Evolutionary conservation across 129 eudicot genomes (phyloP).

Genomic region (Tagetes patula): DNA sequence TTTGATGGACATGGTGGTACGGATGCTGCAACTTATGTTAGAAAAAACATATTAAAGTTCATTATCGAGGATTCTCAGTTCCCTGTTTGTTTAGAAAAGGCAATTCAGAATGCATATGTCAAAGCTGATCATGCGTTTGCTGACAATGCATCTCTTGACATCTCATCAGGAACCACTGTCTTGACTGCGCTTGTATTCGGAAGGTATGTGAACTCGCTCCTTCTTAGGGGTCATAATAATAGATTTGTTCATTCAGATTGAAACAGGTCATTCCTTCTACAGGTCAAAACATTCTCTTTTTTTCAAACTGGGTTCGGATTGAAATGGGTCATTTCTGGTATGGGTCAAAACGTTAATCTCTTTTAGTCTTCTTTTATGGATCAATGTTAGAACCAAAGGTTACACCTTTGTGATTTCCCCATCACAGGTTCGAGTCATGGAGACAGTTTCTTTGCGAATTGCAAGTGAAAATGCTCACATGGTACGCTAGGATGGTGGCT

Average conservation of each 20-base stretch:
- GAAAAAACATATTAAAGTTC: conserved; percentile 65
- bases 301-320: background rate
- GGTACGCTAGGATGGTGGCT: conserved; percentile 9
- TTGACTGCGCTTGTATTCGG: conserved; percentile 73
- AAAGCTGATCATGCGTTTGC: conserved; percentile 85
- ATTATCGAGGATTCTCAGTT: conserved; percentile 74
- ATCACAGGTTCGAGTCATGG: conserved; percentile 27
- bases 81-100: conserved; percentile 62
- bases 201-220: conserved; percentile 48
- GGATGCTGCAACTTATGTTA: conserved; percentile 74
- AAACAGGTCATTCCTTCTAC: background rate
- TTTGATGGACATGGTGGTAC: conserved; percentile 99
- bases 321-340: background rate
- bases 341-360: background rate
- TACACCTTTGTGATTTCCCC: conserved; percentile 25
- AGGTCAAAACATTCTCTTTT: too few relatives aligned
- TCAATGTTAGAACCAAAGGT: conserved; percentile 9
- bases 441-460: conserved; percentile 18
- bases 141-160: conserved; percentile 67
- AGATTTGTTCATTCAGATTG: background rate
- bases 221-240: background rate
- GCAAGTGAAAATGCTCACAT: conserved; percentile 10
- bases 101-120: conserved; percentile 68
- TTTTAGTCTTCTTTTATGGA: background rate
- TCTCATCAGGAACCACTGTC: conserved; percentile 94